phyloP scores from a whole-genome alignment of 2,329 filamentous ascomycete species.

The Shiraia sp. region DNA sequence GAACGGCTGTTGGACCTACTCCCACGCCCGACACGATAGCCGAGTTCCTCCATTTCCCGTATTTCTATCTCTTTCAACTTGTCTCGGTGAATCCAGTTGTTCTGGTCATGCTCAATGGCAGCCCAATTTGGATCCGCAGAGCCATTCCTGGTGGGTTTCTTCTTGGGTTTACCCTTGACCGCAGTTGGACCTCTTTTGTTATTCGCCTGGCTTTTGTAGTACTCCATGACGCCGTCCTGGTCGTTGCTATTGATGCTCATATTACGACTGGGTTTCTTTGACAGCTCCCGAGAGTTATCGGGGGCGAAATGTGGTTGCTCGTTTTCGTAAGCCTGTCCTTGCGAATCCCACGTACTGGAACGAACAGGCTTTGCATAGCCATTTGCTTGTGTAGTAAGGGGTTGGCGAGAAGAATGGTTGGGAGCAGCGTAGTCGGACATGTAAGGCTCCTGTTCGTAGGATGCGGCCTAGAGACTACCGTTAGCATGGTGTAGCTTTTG shows the following conservation, averaged over 20 bases:
- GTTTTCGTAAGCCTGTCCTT: conserved; percentile 28
- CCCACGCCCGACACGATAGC: conserved; percentile 61
- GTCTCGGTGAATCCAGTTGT: conserved; percentile 84
- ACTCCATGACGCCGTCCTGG: conserved; percentile 53
- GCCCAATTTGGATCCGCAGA: conserved; percentile 22
- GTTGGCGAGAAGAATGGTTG: conserved; percentile 35
- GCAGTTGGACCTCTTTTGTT: conserved; percentile 17
- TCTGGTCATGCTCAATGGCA: conserved; percentile 55
- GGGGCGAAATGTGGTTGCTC: conserved; percentile 36
- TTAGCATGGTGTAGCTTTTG: conserved; percentile 23
- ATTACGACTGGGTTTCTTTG: conserved; percentile 48
- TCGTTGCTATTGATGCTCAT: conserved; percentile 48
- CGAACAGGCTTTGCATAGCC: conserved; percentile 35
- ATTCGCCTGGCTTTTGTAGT: conserved; percentile 42
- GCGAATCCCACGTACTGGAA: conserved; percentile 36
- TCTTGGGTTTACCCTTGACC: conserved; percentile 30
- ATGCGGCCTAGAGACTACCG: conserved; percentile 26
- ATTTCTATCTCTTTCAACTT: conserved; percentile 82
- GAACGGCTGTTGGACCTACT: conserved; percentile 45
- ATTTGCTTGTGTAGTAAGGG: conserved; percentile 40
- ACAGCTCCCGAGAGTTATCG: conserved; percentile 41
- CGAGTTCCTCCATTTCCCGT: conserved; percentile 77
- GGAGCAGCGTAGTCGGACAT: conserved; percentile 40
- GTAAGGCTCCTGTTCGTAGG: conserved; percentile 37
- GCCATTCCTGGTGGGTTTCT: conserved; percentile 27